Evolutionary conservation across 495 filamentous ascomycete genomes (phyloP).

Genomic region (Achaetomiella virescens): DNA sequence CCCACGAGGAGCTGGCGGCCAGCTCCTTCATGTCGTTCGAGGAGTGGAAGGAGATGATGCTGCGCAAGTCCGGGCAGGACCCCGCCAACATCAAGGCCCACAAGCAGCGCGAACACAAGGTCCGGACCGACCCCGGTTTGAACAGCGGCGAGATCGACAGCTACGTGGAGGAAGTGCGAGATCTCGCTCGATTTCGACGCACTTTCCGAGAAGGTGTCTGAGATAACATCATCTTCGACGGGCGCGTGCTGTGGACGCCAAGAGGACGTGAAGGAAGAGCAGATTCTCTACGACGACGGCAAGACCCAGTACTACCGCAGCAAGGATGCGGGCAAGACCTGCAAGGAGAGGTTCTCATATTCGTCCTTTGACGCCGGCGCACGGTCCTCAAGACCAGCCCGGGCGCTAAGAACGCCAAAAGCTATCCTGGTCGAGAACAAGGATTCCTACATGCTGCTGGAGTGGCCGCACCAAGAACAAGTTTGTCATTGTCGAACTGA

Average conservation of each 20-base stretch:
- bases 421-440: slow-evolving; percentile 92
- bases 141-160: slow-evolving; percentile 34
- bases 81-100: slow-evolving; percentile 61
- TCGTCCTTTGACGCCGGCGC: slow-evolving; percentile 92
- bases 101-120: slow-evolving; percentile 33
- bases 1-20: slow-evolving; percentile 57
- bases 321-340: slow-evolving; percentile 92
- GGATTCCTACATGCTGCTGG: slow-evolving; percentile 96
- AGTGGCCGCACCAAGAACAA: slow-evolving; percentile 83
- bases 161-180: slow-evolving; percentile 81
- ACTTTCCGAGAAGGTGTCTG: slow-evolving; percentile 40
- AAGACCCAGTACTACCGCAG: slow-evolving; percentile 54
- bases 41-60: slow-evolving; percentile 94
- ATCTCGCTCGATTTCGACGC: slow-evolving; percentile 84
- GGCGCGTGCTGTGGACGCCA: slow-evolving; percentile 27
- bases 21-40: slow-evolving; percentile 94
- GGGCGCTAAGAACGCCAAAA: slow-evolving; percentile 74
- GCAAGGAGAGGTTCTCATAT: slow-evolving; percentile 86
- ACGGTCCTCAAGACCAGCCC: slow-evolving; percentile 86
- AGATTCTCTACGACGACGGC: slow-evolving; percentile 39
- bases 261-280: slow-evolving; percentile 38
- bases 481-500: slow-evolving; percentile 78
- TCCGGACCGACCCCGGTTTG: slow-evolving; percentile 26
- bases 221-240: slow-evolving; percentile 26
- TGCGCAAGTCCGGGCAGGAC: slow-evolving; percentile 80